These are phyloP conservation scores for Elongisporangium undulatum DNA, from an alignment of 352 stramenopile genomes.

Conservation along the genomic window DNA sequence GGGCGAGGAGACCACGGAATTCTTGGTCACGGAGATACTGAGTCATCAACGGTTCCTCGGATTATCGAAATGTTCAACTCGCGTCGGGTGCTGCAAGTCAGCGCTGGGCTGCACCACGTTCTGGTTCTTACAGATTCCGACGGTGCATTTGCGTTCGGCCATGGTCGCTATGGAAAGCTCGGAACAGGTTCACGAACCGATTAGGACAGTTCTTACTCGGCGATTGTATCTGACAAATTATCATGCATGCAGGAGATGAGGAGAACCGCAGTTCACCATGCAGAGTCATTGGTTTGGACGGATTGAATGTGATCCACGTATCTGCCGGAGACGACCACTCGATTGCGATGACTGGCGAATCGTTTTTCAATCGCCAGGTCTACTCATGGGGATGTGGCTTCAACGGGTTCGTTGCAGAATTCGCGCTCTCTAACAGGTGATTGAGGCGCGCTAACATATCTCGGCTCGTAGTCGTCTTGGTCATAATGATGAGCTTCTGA, in stretches of 20 bases:
- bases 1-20: constrained; percentile 55
- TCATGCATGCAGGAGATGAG: constrained; percentile 31
- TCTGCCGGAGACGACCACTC: constrained; percentile 69
- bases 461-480: constrained; percentile 42
- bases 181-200: constrained; percentile 33
- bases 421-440: neutral
- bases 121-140: constrained; percentile 65
- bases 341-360: constrained; percentile 54
- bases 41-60: constrained; percentile 30
- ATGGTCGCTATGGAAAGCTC: constrained; percentile 56
- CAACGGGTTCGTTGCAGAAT: constrained; percentile 37
- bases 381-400: constrained; percentile 67
- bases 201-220: neutral
- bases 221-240: neutral
- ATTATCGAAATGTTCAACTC: constrained; percentile 55
- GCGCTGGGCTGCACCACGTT: constrained; percentile 53
- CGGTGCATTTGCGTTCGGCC: constrained; percentile 67
- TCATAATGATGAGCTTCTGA: constrained; percentile 49
- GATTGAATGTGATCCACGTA: constrained; percentile 49
- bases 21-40: constrained; percentile 46
- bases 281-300: constrained; percentile 40
- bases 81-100: constrained; percentile 45
- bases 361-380: constrained; percentile 68
- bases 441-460: neutral
- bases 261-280: constrained; percentile 27